phyloP scores from a whole-genome alignment of 129 eudicot species.

The Escallonia herrerae region DNA sequence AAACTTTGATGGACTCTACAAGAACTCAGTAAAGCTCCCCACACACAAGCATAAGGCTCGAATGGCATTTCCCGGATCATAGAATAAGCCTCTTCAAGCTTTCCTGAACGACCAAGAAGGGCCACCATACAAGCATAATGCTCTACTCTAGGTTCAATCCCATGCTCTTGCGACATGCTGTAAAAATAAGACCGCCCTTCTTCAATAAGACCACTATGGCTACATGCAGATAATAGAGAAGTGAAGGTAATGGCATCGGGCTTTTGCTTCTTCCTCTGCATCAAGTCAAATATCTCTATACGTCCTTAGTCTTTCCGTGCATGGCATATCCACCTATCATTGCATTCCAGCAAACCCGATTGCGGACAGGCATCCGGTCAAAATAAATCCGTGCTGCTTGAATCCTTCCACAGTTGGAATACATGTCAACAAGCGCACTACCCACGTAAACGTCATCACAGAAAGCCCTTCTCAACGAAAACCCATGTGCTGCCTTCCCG shows the following conservation, averaged over 20 bases:
- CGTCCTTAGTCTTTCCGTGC: constrained; percentile 65
- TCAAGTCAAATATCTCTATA: constrained; percentile 45
- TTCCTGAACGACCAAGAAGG: constrained; percentile 84
- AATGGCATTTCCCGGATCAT: constrained; percentile 63
- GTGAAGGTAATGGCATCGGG: constrained; percentile 76
- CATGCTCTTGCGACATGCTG: constrained; percentile 50
- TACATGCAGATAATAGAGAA: constrained; percentile 74
- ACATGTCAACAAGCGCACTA: constrained; percentile 80
- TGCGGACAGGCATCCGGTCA: constrained; percentile 42
- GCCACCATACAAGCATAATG: constrained; percentile 87
- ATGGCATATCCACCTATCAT: constrained; percentile 79
- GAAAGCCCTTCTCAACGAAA: constrained; percentile 46
- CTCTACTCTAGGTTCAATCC: constrained; percentile 60
- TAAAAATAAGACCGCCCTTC: constrained; percentile 58
- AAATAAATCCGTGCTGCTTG: constrained; percentile 44
- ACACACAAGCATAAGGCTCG: constrained; percentile 85
- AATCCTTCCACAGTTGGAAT: constrained; percentile 87
- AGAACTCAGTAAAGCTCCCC: constrained; percentile 94
- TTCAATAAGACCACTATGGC: constrained; percentile 75
- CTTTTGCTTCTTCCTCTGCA: constrained; percentile 50
- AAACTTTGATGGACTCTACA: constrained; percentile 63
- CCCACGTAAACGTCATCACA: constrained; percentile 62
- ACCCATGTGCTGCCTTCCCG: constrained; percentile 75
- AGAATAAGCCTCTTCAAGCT: constrained; percentile 71
- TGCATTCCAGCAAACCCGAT: constrained; percentile 76